Base-by-base conservation (phyloP, 768 basidiomycete species). In the Amylocystis lapponica region DNA sequence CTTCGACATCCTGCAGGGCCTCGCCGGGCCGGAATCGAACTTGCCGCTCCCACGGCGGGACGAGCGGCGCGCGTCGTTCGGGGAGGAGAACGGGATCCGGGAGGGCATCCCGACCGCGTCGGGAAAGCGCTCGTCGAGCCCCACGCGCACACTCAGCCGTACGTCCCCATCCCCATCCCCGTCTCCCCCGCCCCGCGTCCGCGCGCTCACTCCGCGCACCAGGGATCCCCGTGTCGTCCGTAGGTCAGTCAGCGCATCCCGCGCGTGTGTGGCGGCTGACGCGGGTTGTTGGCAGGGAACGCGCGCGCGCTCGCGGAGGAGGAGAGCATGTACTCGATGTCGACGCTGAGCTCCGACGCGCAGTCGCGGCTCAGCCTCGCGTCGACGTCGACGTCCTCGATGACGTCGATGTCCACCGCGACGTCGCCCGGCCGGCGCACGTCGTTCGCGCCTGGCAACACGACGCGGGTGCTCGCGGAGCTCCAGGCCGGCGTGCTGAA, bases 391-490 rank as follows among this genome's bases (percentile, higher is more conserved):
- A n/a, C n/a, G n/a, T n/a, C n/a, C n/a, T n/a, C n/a, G n/a, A n/a
- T n/a, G n/a, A n/a, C n/a, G n/a, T 56, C 67, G 4, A 63, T 74
- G 1, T 69, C 66, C 41, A 71, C 74, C 5, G 76, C 67, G 8
- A 45, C 59, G 9, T 71, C 69, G 16, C 69, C 83, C 63, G 70
- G 27, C 52, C 74, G 82, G 36, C 61, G 75, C 9, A 72, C 66
- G 37, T 75, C 86, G 4, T 68, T 86, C 34, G 79, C 82, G 12
- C 83, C 86, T 1, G 84, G 81, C 2, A 85, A 83, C 7, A 92
- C 88, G 9, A 90, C 90, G 13, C 90, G 86, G 56, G 91, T 94
- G 20, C 70, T 94, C 42, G 86, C 86, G 2, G 88, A 91, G 61
- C 73, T 94, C 17, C 91, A 94, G 60, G 75, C 83, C 0, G 90